Base-by-base conservation (phyloP, 495 filamentous ascomycete species). In the Pseudotulostoma volvatum region DNA sequence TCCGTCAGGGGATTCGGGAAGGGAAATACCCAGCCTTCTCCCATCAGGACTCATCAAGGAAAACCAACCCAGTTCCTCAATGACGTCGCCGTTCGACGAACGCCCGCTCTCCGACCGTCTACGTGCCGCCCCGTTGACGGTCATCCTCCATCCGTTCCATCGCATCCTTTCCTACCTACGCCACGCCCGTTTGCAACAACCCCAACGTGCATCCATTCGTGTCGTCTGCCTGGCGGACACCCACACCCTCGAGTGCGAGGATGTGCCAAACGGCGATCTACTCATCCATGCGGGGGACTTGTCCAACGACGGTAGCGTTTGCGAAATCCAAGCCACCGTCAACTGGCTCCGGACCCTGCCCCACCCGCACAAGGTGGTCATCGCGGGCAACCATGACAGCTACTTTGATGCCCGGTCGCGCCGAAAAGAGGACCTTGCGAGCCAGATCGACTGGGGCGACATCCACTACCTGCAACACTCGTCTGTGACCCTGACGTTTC, bases 161-260 rank as follows among this genome's bases (percentile, higher is more conserved):
- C 63, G 63, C 21, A 25, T 76, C 30, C 52, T 88, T 23, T 64
- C 77, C 11, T 67, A 60, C 46, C 67, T 87, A 13, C 74, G 81
- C 17, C 73, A 77, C 0, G 54, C 67, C 28, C n/a, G n/a, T n/a
- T n/a, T n/a, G n/a, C n/a, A n/a, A n/a, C n/a, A n/a, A n/a, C 68
- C 79, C 2, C 68, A 68, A 38, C 61, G 56, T 3, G 62, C 71
- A 11, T 66, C 73, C 1, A 78, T 93, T 46, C 71, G 77, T 23
- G 68, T 96, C 23, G 79, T 95, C 36, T 93, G 81, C 51, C 76
- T 96, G 28, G 90, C 84, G 1, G 88, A 96, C 55, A 94, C 88
- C 5, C 88, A 96, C 52, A 72, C 67, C 11, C 57, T 70, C 17
- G 66, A 84, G 56, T 73, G 73, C 18, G 45, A 49, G 1, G 52